Percentiles rank a stretch among this genome's conserved stretches.
These are phyloP conservation scores for Fabrea salina DNA, from an alignment of 169 alveolate species.

Conservation along the genomic window DNA sequence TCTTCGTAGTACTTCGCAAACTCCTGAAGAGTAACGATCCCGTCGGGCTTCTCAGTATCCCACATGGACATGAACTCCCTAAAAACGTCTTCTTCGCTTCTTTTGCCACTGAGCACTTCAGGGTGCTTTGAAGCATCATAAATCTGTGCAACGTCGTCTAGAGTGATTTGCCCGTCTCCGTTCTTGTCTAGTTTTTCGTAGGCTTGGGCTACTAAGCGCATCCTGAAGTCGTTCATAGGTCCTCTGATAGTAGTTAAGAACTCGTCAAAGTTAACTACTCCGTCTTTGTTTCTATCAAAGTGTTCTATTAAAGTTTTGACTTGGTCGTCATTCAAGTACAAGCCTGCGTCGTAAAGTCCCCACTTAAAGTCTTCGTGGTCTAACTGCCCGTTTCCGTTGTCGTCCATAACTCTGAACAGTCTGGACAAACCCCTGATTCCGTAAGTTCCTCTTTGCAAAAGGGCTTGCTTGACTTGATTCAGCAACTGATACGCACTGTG, in stretches of 20 bases:
- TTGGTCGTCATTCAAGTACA: slow-evolving; percentile 52
- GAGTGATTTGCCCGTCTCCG: slow-evolving; percentile 56
- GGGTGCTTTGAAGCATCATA: slow-evolving; percentile 68
- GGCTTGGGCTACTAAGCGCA: slow-evolving; percentile 54
- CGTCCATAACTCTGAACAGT: slow-evolving; percentile 62
- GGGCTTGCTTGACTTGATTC: slow-evolving; percentile 35
- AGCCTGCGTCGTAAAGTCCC: slow-evolving; percentile 57
- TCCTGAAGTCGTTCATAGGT: slow-evolving; percentile 54
- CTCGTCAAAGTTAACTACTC: slow-evolving; percentile 66
- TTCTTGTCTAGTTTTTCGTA: slow-evolving; percentile 63
- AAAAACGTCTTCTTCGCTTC: slow-evolving; percentile 61
- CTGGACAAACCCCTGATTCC: slow-evolving; percentile 69
- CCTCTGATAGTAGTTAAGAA: slow-evolving; percentile 59
- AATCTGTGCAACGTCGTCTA: slow-evolving; percentile 62
- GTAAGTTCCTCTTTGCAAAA: slow-evolving; percentile 50
- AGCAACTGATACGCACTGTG: slow-evolving; percentile 43
- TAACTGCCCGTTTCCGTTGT: slow-evolving; percentile 45
- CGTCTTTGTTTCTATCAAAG: slow-evolving; percentile 64
- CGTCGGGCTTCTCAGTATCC: slow-evolving; percentile 67
- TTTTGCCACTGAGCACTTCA: slow-evolving; percentile 58
- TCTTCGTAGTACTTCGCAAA: slow-evolving; percentile 66
- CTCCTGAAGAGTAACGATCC: slow-evolving; percentile 69
- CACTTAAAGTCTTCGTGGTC: slow-evolving; percentile 59
- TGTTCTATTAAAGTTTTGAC: slow-evolving; percentile 19
- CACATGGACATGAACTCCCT: slow-evolving; percentile 68